phyloP scores from a whole-genome alignment of 345 rosid genomes.

The Cardamine resedifolia region DNA sequence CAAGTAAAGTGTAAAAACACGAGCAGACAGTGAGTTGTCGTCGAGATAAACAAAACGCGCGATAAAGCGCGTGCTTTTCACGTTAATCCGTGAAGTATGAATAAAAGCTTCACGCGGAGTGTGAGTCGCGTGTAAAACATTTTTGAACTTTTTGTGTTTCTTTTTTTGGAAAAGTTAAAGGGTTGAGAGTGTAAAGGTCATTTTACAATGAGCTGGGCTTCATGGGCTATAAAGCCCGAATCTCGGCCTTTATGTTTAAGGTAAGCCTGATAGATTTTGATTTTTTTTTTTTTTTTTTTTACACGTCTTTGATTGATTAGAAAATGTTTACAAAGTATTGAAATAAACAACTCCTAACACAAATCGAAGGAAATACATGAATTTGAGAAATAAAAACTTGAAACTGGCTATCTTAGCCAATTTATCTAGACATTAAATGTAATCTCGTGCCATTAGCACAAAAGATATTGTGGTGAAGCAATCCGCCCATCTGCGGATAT shows the following conservation, averaged over 20 bases:
- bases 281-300: no score
- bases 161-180: neutral
- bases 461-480: no score
- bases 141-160: constrained; percentile 16
- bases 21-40: neutral
- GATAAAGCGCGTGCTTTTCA: neutral
- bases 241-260: neutral
- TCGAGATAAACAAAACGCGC: neutral
- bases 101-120: neutral
- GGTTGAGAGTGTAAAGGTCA: neutral
- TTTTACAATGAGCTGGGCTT: neutral
- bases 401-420: no score
- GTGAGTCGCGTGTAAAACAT: neutral
- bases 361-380: no score
- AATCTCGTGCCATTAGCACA: no score
- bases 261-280: no score
- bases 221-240: neutral
- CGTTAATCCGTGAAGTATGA: neutral
- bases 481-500: no score
- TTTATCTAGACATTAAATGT: no score
- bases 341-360: no score
- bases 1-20: constrained; percentile 25
- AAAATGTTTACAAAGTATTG: no score
- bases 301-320: no score
- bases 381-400: no score